Percentiles rank a stretch among this genome's conserved stretches.
These are phyloP conservation scores for Hyparrhenia diplandra DNA, from an alignment of 176 grass and related monocot species.

Conservation along the genomic window DNA sequence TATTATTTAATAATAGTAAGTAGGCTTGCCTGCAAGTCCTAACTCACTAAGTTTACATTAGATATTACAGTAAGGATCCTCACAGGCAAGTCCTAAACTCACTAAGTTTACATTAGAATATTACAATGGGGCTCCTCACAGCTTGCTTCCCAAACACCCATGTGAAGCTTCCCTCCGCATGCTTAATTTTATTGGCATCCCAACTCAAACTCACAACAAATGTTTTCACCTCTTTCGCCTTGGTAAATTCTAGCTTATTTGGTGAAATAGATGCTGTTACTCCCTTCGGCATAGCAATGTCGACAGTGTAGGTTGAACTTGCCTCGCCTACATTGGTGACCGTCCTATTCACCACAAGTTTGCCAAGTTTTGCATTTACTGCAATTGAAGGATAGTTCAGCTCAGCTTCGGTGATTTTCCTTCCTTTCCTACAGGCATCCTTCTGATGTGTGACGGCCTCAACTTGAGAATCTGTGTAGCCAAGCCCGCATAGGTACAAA, in stretches of 20 bases:
- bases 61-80: too few species aligned
- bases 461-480: slow-evolving; percentile 12
- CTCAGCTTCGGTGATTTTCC: slow-evolving; percentile 18
- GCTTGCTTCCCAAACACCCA: slow-evolving; percentile 22
- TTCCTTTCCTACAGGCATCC: not conserved
- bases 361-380: not conserved
- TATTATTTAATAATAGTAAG: not conserved
- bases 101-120: slow-evolving; percentile 10
- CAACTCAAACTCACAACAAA: slow-evolving; percentile 38
- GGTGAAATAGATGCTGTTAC: slow-evolving; percentile 17
- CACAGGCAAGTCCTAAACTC: too few species aligned
- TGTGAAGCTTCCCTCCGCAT: slow-evolving; percentile 28
- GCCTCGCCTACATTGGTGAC: slow-evolving; percentile 36
- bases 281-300: slow-evolving; percentile 25
- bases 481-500: slow-evolving; percentile 19
- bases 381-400: slow-evolving; percentile 46
- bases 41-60: too few species aligned
- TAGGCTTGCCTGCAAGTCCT: not conserved
- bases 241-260: slow-evolving; percentile 32
- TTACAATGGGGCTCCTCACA: slow-evolving; percentile 45
- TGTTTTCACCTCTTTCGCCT: slow-evolving; percentile 24
- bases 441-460: slow-evolving; percentile 21
- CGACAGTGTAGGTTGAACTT: slow-evolving; percentile 1
- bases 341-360: slow-evolving; percentile 14
- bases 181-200: not conserved